Conservation (phyloP, 345 rosid species). For the Boechera stricta region DNA sequence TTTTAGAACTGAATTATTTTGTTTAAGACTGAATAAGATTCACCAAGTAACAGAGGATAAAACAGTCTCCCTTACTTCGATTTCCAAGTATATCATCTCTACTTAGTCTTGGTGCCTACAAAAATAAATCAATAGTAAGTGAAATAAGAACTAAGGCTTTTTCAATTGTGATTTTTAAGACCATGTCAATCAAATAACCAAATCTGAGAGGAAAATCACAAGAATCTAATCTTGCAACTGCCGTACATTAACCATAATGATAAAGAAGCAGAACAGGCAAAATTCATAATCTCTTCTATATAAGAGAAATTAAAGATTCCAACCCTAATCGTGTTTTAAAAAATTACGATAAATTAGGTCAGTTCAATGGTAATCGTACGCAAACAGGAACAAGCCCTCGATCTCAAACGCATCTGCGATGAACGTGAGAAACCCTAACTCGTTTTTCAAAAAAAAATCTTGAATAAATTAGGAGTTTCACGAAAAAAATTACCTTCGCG, state of each 20-base stretch:
- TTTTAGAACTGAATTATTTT: background rate
- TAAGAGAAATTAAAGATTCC: background rate
- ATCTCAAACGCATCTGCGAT: constrained; percentile 13
- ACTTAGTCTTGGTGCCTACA: constrained; percentile 41
- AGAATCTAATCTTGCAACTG: constrained; percentile 17
- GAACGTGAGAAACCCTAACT: constrained; percentile 7
- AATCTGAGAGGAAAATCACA: background rate
- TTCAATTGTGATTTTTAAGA: background rate
- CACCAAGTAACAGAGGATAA: background rate
- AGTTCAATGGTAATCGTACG: no score
- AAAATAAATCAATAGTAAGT: background rate
- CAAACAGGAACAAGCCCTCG: background rate
- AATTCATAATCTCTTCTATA: constrained; percentile 11
- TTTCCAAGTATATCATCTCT: constrained; percentile 33
- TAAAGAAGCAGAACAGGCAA: background rate
- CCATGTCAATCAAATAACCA: background rate
- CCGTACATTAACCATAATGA: background rate
- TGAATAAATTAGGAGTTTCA: background rate
- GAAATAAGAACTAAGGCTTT: background rate
- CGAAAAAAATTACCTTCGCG: constrained; percentile 26
- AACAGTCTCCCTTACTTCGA: constrained; percentile 31
- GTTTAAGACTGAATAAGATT: background rate
- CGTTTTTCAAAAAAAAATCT: background rate
- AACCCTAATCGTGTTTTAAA: background rate
- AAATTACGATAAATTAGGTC: no score